phyloP scores from a whole-genome alignment of 768 basidiomycete species.

The Tricholoma bakamatsutake region DNA sequence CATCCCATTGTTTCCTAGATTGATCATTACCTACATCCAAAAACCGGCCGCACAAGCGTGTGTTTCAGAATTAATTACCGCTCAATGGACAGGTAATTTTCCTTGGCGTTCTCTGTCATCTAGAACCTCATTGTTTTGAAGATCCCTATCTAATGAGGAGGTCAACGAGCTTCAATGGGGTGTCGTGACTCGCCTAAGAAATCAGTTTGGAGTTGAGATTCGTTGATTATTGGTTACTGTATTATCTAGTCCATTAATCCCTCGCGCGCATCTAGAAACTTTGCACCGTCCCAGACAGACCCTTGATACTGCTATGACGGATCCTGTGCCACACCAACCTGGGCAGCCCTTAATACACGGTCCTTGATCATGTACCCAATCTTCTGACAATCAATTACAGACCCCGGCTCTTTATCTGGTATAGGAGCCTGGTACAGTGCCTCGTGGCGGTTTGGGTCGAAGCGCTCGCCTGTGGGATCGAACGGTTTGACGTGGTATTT shows the following conservation, averaged over 20 bases:
- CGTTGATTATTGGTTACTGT: slow-evolving; percentile 41
- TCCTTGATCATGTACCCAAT: slow-evolving; percentile 93
- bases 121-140: slow-evolving; percentile 20
- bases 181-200: slow-evolving; percentile 49
- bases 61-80: slow-evolving; percentile 93
- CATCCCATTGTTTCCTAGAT: slow-evolving; percentile 46
- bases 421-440: slow-evolving; percentile 91
- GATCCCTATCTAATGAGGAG: slow-evolving; percentile 87
- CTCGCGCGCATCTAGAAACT: slow-evolving; percentile 14
- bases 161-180: slow-evolving; percentile 72
- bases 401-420: slow-evolving; percentile 85
- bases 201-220: slow-evolving; percentile 79
- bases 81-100: slow-evolving; percentile 85
- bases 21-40: slow-evolving; percentile 87
- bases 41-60: slow-evolving; percentile 70
- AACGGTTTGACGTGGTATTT: slow-evolving; percentile 90
- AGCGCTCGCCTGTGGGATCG: slow-evolving; percentile 86
- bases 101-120: not conserved
- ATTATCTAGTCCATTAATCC: slow-evolving; percentile 16
- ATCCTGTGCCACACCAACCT: slow-evolving; percentile 92
- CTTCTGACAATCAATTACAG: slow-evolving; percentile 88
- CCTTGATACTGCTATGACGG: slow-evolving; percentile 26
- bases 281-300: slow-evolving; percentile 1
- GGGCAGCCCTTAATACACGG: slow-evolving; percentile 86
- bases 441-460: slow-evolving; percentile 95